Base-by-base conservation (phyloP, 139 green algal genomes). In the Chlamydomonas sphaeroides region DNA sequence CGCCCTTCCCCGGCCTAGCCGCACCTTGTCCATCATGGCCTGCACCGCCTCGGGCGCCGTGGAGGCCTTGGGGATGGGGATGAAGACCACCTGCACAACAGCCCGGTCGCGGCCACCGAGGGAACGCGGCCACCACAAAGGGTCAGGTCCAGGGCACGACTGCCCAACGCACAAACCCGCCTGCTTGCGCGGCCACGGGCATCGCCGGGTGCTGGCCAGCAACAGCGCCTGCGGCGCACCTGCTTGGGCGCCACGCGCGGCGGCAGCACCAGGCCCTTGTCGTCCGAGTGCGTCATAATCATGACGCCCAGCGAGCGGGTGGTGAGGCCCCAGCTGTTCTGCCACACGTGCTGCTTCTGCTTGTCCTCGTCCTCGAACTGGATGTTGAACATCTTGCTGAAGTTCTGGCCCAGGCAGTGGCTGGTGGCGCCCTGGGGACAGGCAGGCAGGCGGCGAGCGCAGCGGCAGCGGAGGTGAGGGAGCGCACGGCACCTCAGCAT, bases 341-440 rank as follows among this genome's bases (percentile, higher is more conserved):
- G 95, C 97, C 97, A 99, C 57, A 92, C 93, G 74, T 94, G 84
- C 76, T 90, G 74, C 79, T 94, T 93, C 49, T 72, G 79, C 53
- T 91, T 91, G 49, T 97, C 92, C 63, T 96, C 91, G 15, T 92
- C 92, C 92, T 99, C 96, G 85, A 95, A 99, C 90, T 94, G 87
- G 62, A 97, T 96, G 86, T 63, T 39, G 56, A 97, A 97, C 92
- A 97, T 97, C 75, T 98, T 92, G 89, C 88, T 94, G 90, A 99
- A 99, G 90, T 99, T 99, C 87, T 99, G 97, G 2, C 97, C 97
- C 78, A 99, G 91, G 92, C 94, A 98, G 90, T 99, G 97, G 30
- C 87, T 95, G 59, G 97, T 99, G 39, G 92, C 97, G 56, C 94
- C 97, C 90, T 76, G 57, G 49, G 45, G 32, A 39, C 15, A n/a